Base-by-base conservation (phyloP, 1,284 basidiomycete species). In the Rhodotorula sp. region DNA sequence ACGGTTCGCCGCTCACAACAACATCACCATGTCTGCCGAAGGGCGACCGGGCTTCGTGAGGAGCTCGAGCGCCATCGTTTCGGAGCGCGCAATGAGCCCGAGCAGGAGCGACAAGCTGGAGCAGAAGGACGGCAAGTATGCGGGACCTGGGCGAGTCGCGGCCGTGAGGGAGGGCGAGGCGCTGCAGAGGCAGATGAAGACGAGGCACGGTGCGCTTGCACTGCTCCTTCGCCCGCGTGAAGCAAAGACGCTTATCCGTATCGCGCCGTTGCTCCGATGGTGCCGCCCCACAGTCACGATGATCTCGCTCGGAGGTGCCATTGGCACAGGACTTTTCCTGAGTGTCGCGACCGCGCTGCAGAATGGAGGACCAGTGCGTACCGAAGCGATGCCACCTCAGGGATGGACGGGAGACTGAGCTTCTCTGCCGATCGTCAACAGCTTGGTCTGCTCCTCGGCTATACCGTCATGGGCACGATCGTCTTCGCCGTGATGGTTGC, bases 401-500 rank as follows among this genome's bases (percentile, higher is more conserved):
- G 5, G 34, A 34, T 5, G 34, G 34, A 34, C 34, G 34, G 34
- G 34, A 34, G 34, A 34, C 53, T 21, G 54, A 23, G 21, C 27
- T 16, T 16, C 27, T 50, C 27, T 21, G 1, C 9, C 58, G 48
- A 88, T 88, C 13, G 85, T 89, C 68, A 34, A 81, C 65, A 83
- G 82, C 78, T 83, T 34, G 82, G 82, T 77, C 77, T 82, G 7
- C 77, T 82, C 57, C 64, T 84, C 46, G 64, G 64, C 27, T 66
- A 66, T 45, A 48, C 50, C 9, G 23, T 60, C 50, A 48, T 66
- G 42, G 64, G 64, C 42, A 60, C 50, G 7, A 61, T 56, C 54
- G 50, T 59, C 7, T 60, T 55, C 69, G 53, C 65, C 34, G 45
- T 54, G 45, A 82, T 83, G 81, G 74, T 77, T 54, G 68, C 74